These are phyloP conservation scores for Scopulariopsis brevicaulis DNA, from an alignment of 2,329 filamentous ascomycete genomes.

Conservation along the genomic window DNA sequence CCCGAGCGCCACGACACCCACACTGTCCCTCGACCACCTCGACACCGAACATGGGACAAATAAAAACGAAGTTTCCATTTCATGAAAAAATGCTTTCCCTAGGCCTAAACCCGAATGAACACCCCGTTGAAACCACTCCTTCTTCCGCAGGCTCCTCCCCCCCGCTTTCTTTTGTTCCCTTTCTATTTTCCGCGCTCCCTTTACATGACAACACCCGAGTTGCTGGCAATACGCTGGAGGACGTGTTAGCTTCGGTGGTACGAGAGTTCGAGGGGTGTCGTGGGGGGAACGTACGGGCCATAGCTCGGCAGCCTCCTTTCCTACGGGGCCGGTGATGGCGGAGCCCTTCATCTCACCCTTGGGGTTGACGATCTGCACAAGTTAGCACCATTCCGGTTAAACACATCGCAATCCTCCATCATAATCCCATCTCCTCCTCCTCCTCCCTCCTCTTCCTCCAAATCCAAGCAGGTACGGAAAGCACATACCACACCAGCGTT, in stretches of 20 bases:
- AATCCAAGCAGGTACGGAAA: too few species aligned
- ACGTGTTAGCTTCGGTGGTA: slow-evolving; percentile 18
- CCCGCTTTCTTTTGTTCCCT: slow-evolving; percentile 1
- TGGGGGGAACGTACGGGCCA: slow-evolving; percentile 68
- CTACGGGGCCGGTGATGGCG: slow-evolving; percentile 96
- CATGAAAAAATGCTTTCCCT: neutral
- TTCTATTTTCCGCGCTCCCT: slow-evolving; percentile 13
- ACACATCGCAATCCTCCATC: neutral
- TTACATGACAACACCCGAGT: slow-evolving; percentile 99
- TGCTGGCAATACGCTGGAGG: slow-evolving; percentile 88
- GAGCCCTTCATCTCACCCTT: slow-evolving; percentile 99
- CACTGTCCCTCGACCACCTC: neutral
- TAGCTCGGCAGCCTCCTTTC: slow-evolving; percentile 99
- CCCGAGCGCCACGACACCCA: neutral
- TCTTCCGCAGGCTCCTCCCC: neutral
- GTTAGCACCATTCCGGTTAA: slow-evolving; percentile 36
- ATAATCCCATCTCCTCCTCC: neutral
- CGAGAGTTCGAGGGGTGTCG: neutral
- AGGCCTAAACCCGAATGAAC: neutral
- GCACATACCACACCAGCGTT: slow-evolving; percentile 93
- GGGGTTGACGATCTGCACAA: slow-evolving; percentile 86
- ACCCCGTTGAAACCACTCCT: neutral
- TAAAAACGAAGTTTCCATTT: neutral
- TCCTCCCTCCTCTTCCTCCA: neutral
- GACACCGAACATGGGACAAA: neutral